Evolutionary conservation across 2,329 filamentous ascomycete species (phyloP).

Genomic region (Trichophyton verrucosum): DNA sequence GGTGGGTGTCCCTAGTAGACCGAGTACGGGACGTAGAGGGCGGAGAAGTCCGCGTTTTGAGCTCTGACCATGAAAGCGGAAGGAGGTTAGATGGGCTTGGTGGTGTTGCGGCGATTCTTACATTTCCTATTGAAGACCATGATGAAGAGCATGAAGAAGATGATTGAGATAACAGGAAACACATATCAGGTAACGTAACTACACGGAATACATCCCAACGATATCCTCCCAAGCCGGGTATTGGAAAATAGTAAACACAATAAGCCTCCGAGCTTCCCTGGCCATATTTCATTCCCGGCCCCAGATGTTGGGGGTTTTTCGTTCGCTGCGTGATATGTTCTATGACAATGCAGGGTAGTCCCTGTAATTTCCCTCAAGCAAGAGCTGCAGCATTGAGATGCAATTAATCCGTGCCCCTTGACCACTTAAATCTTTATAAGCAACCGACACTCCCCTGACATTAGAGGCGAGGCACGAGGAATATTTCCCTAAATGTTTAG

Average conservation of each 20-base stretch:
- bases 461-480: background rate
- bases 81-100: conserved; percentile 71
- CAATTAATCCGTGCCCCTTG: background rate
- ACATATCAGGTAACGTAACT: background rate
- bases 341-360: background rate
- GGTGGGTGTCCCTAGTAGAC: conserved; percentile 78
- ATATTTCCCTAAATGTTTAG: background rate
- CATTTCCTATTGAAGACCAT: conserved; percentile 72
- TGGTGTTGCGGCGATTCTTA: conserved; percentile 78
- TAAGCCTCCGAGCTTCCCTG: background rate
- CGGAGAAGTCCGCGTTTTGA: conserved; percentile 78
- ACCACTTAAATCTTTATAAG: background rate
- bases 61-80: conserved; percentile 88
- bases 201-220: background rate
- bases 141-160: conserved; percentile 53
- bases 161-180: conserved; percentile 1
- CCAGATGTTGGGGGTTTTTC: no score
- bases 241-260: background rate
- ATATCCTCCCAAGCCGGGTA: background rate
- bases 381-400: background rate
- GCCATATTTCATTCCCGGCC: background rate
- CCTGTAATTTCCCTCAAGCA: background rate
- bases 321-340: background rate
- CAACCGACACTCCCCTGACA: background rate
- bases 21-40: conserved; percentile 68